These are phyloP conservation scores for Pichia scutulata DNA, from an alignment of 805 yeast species.

Conservation along the genomic window DNA sequence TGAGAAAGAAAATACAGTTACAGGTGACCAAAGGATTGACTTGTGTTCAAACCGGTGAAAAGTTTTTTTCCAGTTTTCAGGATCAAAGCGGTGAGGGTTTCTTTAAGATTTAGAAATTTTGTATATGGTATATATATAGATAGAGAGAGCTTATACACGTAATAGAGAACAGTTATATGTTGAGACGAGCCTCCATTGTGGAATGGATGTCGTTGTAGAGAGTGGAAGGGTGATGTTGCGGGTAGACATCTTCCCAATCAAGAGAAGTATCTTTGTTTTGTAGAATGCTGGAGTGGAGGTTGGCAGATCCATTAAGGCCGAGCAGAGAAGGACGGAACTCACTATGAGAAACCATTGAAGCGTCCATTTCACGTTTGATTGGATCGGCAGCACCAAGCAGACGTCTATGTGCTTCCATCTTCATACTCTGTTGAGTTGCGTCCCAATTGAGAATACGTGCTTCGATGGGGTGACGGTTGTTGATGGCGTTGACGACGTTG, in stretches of 20 bases:
- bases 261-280: constrained; percentile 66
- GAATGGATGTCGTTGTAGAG: constrained; percentile 1
- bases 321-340: constrained; percentile 60
- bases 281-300: constrained; percentile 56
- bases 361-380: constrained; percentile 84
- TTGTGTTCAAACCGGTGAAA: not conserved
- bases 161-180: not conserved
- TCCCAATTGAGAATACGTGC: constrained; percentile 75
- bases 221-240: not conserved
- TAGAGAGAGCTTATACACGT: not conserved
- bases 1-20: not conserved
- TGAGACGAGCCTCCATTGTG: not conserved
- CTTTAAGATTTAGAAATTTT: not conserved
- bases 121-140: too few relatives aligned
- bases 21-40: not conserved
- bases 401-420: constrained; percentile 72
- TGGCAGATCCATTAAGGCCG: constrained; percentile 55
- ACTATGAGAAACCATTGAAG: constrained; percentile 59
- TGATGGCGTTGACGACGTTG: constrained; percentile 51
- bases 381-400: constrained; percentile 93
- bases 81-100: not conserved
- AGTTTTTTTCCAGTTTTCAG: not conserved
- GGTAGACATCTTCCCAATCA: constrained; percentile 92
- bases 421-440: constrained; percentile 56
- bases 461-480: constrained; percentile 83